These are phyloP conservation scores for Endoconidiophora polonica DNA, from an alignment of 2,329 filamentous ascomycete species.

Conservation along the genomic window DNA sequence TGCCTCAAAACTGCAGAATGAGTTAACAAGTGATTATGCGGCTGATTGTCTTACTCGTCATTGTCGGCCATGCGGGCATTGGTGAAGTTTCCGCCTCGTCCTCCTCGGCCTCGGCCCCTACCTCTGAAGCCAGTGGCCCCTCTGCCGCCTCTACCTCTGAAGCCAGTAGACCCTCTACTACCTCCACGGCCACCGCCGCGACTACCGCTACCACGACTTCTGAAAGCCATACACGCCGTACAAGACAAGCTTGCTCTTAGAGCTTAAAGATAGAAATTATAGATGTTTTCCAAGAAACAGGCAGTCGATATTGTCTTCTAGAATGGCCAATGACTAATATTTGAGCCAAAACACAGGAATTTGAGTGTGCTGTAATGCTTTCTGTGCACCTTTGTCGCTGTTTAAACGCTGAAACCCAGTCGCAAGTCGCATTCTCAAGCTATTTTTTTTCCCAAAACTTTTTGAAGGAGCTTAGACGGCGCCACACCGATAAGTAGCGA, in stretches of 20 bases:
- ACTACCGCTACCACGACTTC: slow-evolving; percentile 14
- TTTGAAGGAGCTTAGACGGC: slow-evolving; percentile 5
- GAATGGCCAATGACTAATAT: neutral
- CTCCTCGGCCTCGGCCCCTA: slow-evolving; percentile 15
- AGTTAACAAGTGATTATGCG: neutral
- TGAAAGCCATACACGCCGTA: slow-evolving; percentile 7
- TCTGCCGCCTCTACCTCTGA: slow-evolving; percentile 1
- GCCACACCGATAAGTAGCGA: neutral
- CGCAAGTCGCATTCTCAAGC: neutral
- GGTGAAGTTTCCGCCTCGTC: slow-evolving; percentile 26
- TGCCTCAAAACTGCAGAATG: neutral
- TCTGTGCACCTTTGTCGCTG: neutral
- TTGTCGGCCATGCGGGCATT: slow-evolving; percentile 29
- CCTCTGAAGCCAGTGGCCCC: neutral
- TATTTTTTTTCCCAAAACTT: slow-evolving; percentile 5
- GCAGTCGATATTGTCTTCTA: no score
- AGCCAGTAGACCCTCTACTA: neutral
- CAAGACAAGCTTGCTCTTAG: neutral
- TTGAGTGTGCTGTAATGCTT: neutral
- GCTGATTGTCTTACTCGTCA: slow-evolving; percentile 19
- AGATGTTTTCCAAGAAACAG: neutral
- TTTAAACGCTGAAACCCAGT: neutral
- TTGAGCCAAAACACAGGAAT: neutral
- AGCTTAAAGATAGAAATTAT: neutral
- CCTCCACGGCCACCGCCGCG: slow-evolving; percentile 13